Evolutionary conservation across 352 stramenopile genomes (phyloP).

Genomic region (Paralagenidium karlingii): DNA sequence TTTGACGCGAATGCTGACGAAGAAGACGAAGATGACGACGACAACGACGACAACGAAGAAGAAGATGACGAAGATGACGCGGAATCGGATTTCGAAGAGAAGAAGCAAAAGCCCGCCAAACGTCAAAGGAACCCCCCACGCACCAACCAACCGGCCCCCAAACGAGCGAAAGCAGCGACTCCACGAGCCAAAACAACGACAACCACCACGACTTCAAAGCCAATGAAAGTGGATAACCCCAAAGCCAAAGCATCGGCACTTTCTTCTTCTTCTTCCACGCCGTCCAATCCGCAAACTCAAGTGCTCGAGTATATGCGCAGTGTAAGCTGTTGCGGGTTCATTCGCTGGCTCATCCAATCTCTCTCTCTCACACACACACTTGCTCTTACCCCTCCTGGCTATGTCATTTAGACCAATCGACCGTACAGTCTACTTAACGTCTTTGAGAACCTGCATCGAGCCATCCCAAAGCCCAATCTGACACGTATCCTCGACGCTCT

Average conservation of each 20-base stretch:
- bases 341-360: not conserved
- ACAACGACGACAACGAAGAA: constrained; percentile 9
- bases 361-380: constrained; percentile 1
- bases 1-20: constrained; percentile 10
- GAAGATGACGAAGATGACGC: constrained; percentile 12
- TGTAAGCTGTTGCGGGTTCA: constrained; percentile 7
- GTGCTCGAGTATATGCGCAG: constrained; percentile 73
- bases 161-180: constrained; percentile 3
- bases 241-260: too few relatives aligned
- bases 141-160: constrained; percentile 9
- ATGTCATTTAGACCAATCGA: constrained; percentile 39
- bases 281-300: constrained; percentile 20
- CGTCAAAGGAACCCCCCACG: constrained; percentile 7
- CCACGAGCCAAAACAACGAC: constrained; percentile 5
- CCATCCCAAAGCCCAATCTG: constrained; percentile 56
- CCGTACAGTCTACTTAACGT: constrained; percentile 79
- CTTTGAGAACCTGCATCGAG: constrained; percentile 73
- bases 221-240: constrained; percentile 20
- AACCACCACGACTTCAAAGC: not conserved
- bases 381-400: constrained; percentile 2
- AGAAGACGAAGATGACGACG: constrained; percentile 18
- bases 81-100: constrained; percentile 31
- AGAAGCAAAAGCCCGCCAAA: constrained; percentile 3
- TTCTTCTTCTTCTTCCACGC: too few relatives aligned
- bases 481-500: constrained; percentile 66